A percentile compares a stretch with the other conserved stretches of the same genome.
phyloP scores from a whole-genome alignment of 1,284 basidiomycete species.

The Trichosporon sp. region DNA sequence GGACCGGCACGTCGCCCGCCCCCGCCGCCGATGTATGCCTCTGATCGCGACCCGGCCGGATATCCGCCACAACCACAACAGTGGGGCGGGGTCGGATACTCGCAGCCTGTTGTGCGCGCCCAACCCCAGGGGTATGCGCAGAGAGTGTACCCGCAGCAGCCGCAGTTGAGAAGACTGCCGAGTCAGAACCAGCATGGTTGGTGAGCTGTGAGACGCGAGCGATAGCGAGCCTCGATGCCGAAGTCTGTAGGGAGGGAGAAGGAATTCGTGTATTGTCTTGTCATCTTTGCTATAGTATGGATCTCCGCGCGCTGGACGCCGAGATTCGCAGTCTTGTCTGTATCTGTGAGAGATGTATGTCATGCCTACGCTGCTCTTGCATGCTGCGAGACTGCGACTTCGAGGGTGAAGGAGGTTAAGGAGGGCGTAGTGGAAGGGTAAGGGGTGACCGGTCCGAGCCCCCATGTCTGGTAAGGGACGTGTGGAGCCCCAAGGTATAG shows the following conservation, averaged over 20 bases:
- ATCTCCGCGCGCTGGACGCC: no score
- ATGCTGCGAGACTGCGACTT: background rate
- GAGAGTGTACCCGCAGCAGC: background rate
- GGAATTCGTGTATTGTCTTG: background rate
- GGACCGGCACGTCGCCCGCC: background rate
- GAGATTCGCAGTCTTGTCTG: background rate
- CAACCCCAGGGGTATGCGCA: background rate
- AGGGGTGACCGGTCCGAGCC: background rate
- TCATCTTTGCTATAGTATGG: background rate
- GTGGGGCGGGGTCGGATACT: background rate
- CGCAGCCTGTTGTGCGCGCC: background rate
- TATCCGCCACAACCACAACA: background rate
- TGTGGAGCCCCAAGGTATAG: background rate
- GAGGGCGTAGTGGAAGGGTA: no score
- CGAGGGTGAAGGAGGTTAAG: no score
- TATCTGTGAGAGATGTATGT: conserved; percentile 1
- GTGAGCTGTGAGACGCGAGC: background rate
- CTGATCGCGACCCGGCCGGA: background rate
- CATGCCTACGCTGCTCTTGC: background rate
- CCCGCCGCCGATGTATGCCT: background rate
- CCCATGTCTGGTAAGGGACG: background rate
- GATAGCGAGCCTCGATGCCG: background rate
- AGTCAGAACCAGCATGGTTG: conserved; percentile 10
- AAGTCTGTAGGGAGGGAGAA: background rate
- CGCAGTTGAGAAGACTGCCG: background rate